A percentile compares a stretch with the other conserved stretches of the same genome.
Conservation (phyloP, 768 basidiomycete species). For the Amanita rubescens region DNA sequence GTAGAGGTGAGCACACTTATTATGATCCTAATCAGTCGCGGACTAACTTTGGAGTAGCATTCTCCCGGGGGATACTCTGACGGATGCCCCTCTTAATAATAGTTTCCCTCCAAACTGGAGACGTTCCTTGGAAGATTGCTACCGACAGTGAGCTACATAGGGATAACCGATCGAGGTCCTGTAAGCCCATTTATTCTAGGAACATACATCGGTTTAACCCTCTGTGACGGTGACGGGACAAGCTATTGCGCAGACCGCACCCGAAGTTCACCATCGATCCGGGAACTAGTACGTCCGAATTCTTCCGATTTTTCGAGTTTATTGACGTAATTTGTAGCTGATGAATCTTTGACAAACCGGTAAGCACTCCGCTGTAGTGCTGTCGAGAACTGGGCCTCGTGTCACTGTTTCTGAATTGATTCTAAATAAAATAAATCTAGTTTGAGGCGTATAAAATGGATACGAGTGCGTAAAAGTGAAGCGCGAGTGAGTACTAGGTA, state of each 20-base stretch:
- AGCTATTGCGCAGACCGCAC: slow-evolving; percentile 35
- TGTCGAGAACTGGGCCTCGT: no score
- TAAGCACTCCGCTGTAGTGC: no score
- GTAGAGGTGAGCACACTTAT: slow-evolving; percentile 29
- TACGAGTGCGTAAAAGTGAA: no score
- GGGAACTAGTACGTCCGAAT: slow-evolving; percentile 42
- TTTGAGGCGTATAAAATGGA: no score
- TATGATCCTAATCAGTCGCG: background rate
- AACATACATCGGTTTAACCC: slow-evolving; percentile 44
- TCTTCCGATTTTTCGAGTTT: background rate
- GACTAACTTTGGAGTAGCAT: slow-evolving; percentile 32
- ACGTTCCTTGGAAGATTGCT: slow-evolving; percentile 50
- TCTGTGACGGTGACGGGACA: slow-evolving; percentile 66
- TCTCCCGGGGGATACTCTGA: slow-evolving; percentile 40
- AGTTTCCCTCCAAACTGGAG: slow-evolving; percentile 39
- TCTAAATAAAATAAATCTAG: no score
- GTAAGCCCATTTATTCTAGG: slow-evolving; percentile 22
- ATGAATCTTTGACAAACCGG: no score
- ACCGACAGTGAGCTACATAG: slow-evolving; percentile 39
- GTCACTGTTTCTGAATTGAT: no score
- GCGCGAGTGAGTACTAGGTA: no score
- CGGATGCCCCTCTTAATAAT: slow-evolving; percentile 35
- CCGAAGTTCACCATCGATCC: slow-evolving; percentile 41
- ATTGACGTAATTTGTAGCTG: slow-evolving; percentile 9
- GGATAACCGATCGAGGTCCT: background rate